Evolutionary conservation across 805 yeast species (phyloP), one percentile per base, ranked within the genome.

Genomic region (Zygosaccharomyces bisporus): DNA sequence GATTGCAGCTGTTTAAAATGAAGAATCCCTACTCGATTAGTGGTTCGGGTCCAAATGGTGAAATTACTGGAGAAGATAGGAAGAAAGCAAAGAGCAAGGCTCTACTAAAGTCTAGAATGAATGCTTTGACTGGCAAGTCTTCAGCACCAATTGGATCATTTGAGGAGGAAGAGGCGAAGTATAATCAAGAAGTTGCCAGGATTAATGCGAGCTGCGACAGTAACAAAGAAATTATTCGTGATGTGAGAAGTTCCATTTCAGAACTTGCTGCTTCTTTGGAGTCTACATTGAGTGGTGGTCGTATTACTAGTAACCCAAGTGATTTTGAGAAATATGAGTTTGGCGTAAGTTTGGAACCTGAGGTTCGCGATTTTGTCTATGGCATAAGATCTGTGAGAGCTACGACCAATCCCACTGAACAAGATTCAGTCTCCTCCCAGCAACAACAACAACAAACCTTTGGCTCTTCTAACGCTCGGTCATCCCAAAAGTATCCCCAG

Each of bases 41-140:
- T 20, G 97, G 96, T 4, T 78, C 93, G 4, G 98, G 97, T 6
- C 83, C 88, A 37, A 80, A 83, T 57, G 97, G 97, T 23, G 79
- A 80, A 47, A 77, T 88, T 6, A 90, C 97, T 2, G 96, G 86
- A 19, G 67, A 79, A 10, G 97, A 90, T 60, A 76, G 85, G 47
- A 77, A 85, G 51, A 84, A 85, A 55, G 93, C 91, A 31, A 82
- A 77, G 54, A 81, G 86, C 33, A 83, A 85, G 58, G 95, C 91
- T 32, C 68, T 81, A 45, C 71, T 93, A 54, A 80, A 81, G 51
- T 86, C 90, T 40, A 77, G 95, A 54, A 89, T 91, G 95, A 95
- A 96, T 21, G 87, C 91, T 3, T 75, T 91, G 56, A 90, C 97
- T 0, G 96, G 96, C 4, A 83, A 81, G 56, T 70, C 77, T 6